Evolutionary conservation across 257 asterid genomes (phyloP).

Genomic region (Lantana camara): DNA sequence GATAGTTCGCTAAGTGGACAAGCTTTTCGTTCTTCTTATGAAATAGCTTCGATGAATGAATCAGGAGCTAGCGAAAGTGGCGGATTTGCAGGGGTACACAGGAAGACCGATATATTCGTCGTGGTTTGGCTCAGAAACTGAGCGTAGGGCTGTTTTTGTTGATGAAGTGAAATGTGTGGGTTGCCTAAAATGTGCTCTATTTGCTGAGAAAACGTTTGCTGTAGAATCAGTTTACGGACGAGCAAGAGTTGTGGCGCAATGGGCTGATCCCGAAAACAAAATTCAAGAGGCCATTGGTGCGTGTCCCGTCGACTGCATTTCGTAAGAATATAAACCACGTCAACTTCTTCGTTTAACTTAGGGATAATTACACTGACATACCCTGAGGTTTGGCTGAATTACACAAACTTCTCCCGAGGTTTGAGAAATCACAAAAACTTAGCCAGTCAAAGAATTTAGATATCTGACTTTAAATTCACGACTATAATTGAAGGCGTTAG

Average conservation of each 20-base stretch:
- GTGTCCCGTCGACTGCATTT: conserved; percentile 94
- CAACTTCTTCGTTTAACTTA: no score
- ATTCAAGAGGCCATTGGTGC: conserved; percentile 79
- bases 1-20: no score
- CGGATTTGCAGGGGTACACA: conserved; percentile 79
- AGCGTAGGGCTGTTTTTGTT: conserved; percentile 80
- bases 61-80: conserved; percentile 81
- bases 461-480: no score
- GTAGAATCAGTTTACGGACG: conserved; percentile 82
- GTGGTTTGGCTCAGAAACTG: conserved; percentile 74
- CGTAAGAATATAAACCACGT: conserved; percentile 47
- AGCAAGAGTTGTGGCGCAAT: conserved; percentile 87
- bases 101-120: conserved; percentile 79
- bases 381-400: no score
- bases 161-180: conserved; percentile 95
- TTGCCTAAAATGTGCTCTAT: conserved; percentile 87
- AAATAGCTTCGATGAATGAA: conserved; percentile 7
- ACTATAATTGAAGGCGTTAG: no score
- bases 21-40: no score
- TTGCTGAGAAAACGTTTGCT: conserved; percentile 84
- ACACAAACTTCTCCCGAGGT: no score
- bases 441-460: no score
- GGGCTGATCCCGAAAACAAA: conserved; percentile 88
- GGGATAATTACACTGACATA: no score
- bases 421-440: no score